Evolutionary conservation across 257 asterid species (phyloP).

Genomic region (Perilla frutescens): DNA sequence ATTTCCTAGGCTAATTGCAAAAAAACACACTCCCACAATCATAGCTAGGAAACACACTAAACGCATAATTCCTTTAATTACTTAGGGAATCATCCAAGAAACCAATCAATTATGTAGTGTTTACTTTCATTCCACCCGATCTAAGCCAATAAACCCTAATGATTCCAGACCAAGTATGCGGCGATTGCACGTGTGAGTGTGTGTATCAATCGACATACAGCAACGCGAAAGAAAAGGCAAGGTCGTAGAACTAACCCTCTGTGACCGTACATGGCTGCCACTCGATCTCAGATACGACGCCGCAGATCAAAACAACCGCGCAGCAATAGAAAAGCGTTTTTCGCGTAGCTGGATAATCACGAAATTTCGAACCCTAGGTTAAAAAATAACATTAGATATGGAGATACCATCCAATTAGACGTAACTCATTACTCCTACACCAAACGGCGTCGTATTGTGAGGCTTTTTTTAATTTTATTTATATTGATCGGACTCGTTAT

Average conservation of each 20-base stretch:
- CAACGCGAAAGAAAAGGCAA: not conserved
- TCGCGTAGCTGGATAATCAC: too few species aligned
- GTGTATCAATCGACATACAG: too few species aligned
- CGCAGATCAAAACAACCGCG: conserved; percentile 27
- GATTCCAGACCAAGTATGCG: not conserved
- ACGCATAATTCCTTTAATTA: not conserved
- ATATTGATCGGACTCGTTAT: too few species aligned
- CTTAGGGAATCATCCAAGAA: not conserved
- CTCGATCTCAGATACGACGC: conserved; percentile 14
- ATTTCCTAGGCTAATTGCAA: not conserved
- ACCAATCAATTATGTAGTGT: not conserved
- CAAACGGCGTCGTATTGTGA: too few species aligned
- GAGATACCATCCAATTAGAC: too few species aligned
- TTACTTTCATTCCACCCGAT: not conserved
- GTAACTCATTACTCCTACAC: too few species aligned
- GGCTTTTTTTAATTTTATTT: too few species aligned
- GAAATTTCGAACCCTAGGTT: too few species aligned
- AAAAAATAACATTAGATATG: too few species aligned
- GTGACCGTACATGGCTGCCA: conserved; percentile 52
- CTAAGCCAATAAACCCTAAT: conserved; percentile 7
- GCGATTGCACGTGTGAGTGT: too few species aligned
- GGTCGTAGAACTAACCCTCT: conserved; percentile 49
- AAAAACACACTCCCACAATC: not conserved
- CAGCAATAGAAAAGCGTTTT: conserved; percentile 10
- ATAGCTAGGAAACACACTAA: not conserved